Evolutionary conservation across 371 early-diverging fungal genomes (phyloP).

Genomic region (Choanephora cucurbitarum): DNA sequence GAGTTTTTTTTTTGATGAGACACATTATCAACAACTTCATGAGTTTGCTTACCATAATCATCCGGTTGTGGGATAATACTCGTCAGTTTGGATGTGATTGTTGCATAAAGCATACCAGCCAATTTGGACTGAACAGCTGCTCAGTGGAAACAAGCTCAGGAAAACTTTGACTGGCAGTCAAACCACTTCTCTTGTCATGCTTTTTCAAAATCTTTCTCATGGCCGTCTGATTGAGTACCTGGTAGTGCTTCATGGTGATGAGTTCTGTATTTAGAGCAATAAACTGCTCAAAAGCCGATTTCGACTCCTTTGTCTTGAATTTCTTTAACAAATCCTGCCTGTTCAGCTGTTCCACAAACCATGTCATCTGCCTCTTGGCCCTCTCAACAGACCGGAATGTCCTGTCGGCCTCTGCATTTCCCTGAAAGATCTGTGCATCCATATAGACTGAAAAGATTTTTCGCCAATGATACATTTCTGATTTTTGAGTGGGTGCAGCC

Average conservation of each 20-base stretch:
- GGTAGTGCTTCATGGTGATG: slow-evolving; percentile 65
- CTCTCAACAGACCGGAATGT: slow-evolving; percentile 38
- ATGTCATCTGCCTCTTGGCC: slow-evolving; percentile 57
- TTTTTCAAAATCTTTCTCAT: slow-evolving; percentile 80
- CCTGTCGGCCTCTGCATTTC: slow-evolving; percentile 41
- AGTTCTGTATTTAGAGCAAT: slow-evolving; percentile 69
- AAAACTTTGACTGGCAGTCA: slow-evolving; percentile 43
- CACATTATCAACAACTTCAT: too few species aligned
- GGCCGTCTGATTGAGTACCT: slow-evolving; percentile 69
- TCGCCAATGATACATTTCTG: slow-evolving; percentile 76
- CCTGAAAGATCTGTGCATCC: slow-evolving; percentile 70
- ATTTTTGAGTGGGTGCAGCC: slow-evolving; percentile 53
- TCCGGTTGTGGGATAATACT: slow-evolving; percentile 75
- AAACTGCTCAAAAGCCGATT: slow-evolving; percentile 57
- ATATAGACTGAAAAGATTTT: slow-evolving; percentile 70
- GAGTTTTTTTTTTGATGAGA: too few species aligned
- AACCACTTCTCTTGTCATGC: slow-evolving; percentile 74
- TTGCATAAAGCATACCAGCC: slow-evolving; percentile 40
- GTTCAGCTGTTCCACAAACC: slow-evolving; percentile 58
- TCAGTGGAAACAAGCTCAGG: slow-evolving; percentile 29
- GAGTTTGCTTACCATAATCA: slow-evolving; percentile 57
- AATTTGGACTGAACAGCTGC: slow-evolving; percentile 36
- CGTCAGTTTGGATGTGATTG: slow-evolving; percentile 44
- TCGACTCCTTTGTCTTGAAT: slow-evolving; percentile 46
- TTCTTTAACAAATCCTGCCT: slow-evolving; percentile 39